Percentiles rank a stretch among this genome's conserved stretches.
Evolutionary conservation across 164 flowering plant species (phyloP).

Genomic region (Magnolia changhungtana): DNA sequence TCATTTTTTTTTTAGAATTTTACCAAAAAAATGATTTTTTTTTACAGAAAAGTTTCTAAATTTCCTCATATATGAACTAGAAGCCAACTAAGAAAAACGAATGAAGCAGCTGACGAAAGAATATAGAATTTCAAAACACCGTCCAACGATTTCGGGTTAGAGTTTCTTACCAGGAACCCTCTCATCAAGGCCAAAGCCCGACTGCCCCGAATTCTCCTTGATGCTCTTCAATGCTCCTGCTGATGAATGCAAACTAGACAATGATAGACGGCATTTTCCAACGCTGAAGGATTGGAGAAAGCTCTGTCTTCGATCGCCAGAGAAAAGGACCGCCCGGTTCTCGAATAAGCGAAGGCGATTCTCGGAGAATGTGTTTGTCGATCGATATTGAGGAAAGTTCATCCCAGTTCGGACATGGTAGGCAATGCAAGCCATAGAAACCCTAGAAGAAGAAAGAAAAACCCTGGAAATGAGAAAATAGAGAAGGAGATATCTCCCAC

Average conservation of each 20-base stretch:
- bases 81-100: not conserved
- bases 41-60: not conserved
- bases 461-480: not conserved
- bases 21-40: no score
- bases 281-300: not conserved
- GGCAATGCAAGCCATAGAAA: constrained; percentile 17
- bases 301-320: not conserved
- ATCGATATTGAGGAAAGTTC: not conserved
- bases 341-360: not conserved
- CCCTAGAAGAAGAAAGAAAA: not conserved
- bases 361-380: not conserved
- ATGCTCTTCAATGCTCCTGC: not conserved
- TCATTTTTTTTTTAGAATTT: no score
- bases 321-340: not conserved
- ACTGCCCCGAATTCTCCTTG: not conserved
- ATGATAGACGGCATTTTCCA: not conserved
- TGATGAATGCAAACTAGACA: not conserved
- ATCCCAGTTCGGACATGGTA: constrained; percentile 5
- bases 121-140: not conserved
- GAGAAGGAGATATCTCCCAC: not conserved
- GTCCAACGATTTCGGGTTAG: not conserved
- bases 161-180: constrained; percentile 1
- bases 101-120: not conserved
- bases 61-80: not conserved
- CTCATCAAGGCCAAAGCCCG: not conserved